Base-by-base conservation (phyloP, 106 monocot species). In the Vanilla planifolia region DNA sequence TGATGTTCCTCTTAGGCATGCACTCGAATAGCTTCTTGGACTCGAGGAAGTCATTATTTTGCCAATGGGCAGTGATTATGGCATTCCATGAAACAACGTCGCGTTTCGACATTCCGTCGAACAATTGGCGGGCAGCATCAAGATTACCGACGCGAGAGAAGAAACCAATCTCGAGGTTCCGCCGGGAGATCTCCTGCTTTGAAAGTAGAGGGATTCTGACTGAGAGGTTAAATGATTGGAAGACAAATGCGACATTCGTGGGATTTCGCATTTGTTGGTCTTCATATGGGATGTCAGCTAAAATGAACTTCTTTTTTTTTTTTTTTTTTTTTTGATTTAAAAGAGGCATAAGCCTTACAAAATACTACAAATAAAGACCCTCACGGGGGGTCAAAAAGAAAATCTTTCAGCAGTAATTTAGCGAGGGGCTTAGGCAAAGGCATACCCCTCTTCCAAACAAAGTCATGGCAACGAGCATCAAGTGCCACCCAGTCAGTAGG, bases 11-110 rank as follows among this genome's bases (percentile, higher is more conserved):
- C 33, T 52, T 42, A 8, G 70, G 85, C 80, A 85, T 85, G 22
- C 39, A 60, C 19, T 65, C 45, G 52, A 81, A 81, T 37, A 81
- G 66, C 13, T 63, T n/a, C 47, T 51, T 62, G 33, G 73, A 70
- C 40, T 65, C 73, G 6, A 17, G 42, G 24, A 85, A 43, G 52
- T 73, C 51, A 40, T 48, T 37, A 51, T 76, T 72, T 47, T 70
- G 73, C 85, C 85, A 85, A 44, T 73, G 47, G 19, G 77, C 85
- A 1, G 80, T 85, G 43, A 85, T 20, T 29, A 80, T 70, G 32
- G 80, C 72, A 61, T 84, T 84, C 71, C 75, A 84, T 32, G 84
- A 71, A 43, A 79, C 75, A 9, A 60, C 56, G 48, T 79, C 79
- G 34, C 80, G 71, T 45, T 34, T 37, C 10, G 73, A 69, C 85